Evolutionary conservation across 1,284 basidiomycete species (phyloP).

Genomic region (Phylloporus gajari): DNA sequence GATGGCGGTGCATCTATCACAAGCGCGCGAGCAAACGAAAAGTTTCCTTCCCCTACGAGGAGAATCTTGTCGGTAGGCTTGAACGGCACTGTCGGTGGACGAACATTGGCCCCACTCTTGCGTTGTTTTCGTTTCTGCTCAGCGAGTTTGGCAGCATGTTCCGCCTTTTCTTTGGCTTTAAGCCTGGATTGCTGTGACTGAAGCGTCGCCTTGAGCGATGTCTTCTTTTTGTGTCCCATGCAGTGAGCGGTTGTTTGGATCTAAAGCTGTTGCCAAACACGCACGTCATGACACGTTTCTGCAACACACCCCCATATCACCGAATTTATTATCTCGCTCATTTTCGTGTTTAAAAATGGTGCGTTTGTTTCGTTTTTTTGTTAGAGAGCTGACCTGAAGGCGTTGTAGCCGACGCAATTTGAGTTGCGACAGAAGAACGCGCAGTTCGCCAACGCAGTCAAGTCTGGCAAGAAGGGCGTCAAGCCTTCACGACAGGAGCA

Average conservation of each 20-base stretch:
- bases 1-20: conserved; percentile 62
- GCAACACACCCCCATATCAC: conserved; percentile 1
- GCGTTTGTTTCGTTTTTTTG: conserved; percentile 8
- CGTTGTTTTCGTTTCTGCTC: conserved; percentile 57
- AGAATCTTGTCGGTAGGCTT: conserved; percentile 80
- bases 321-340: neutral
- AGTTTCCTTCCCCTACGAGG: conserved; percentile 95
- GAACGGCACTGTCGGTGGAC: conserved; percentile 77
- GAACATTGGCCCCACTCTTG: conserved; percentile 40
- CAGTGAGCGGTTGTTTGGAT: conserved; percentile 47
- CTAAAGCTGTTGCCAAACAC: conserved; percentile 47
- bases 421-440: conserved; percentile 82
- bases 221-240: conserved; percentile 63
- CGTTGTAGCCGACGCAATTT: conserved; percentile 70
- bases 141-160: conserved; percentile 61
- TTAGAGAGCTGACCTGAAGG: neutral
- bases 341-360: conserved; percentile 31
- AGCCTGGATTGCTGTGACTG: conserved; percentile 73
- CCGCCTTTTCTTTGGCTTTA: conserved; percentile 64
- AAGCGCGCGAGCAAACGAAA: conserved; percentile 89
- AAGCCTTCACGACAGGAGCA: conserved; percentile 77
- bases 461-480: conserved; percentile 76
- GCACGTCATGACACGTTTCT: conserved; percentile 32
- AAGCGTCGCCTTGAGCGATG: conserved; percentile 68
- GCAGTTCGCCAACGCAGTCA: conserved; percentile 77